Base-by-base conservation (phyloP, 805 yeast genomes). In the Jamesozyma spencerorum region DNA sequence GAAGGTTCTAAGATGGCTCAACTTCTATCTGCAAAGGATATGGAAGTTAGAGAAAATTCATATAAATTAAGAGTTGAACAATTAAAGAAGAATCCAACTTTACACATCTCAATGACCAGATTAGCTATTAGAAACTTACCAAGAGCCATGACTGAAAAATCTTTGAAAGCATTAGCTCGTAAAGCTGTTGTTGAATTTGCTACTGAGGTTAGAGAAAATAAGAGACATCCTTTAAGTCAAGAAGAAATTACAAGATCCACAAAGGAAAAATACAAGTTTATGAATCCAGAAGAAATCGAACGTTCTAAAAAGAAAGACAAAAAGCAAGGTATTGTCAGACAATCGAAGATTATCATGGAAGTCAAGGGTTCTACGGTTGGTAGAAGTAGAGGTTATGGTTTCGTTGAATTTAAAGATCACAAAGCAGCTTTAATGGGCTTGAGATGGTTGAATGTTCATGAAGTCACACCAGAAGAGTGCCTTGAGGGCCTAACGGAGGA, bases 371-470 rank as follows among this genome's bases (percentile, higher is more conserved):
- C 90, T 7, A 81, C 81, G 19, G 64, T 71, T 22, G 98, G 98
- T 42, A 75, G 98, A 63, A 80, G 92, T 56, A 81, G 97, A 69
- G 98, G 98, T 45, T 92, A 90, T 55, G 98, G 98, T 47, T 90
- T 92, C 71, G 64, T 92, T 34, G 97, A 92, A 64, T 87, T 72
- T 62, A 79, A 87, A 63, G 95, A 88, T 62, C 98, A 92, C 62
- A 83, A 82, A 62, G 61, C 81, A 47, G 97, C 98, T 1, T 71
- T 92, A 49, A 88, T 87, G 97, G 97, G 94, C 2, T 74, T 92
- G 42, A 78, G 98, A 69, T 92, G 96, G 95, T 71, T 92, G 60
- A 92, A 92, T 61, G 95, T 95, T 6, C 96, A 90, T 58, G 81
- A 76, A 55, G 95, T 92, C 5, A 66, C 85, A 0, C 62, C 62